Percentiles rank a stretch among this genome's conserved stretches.
Conservation (phyloP, 805 yeast species). For the Yamadazyma endophytica region DNA sequence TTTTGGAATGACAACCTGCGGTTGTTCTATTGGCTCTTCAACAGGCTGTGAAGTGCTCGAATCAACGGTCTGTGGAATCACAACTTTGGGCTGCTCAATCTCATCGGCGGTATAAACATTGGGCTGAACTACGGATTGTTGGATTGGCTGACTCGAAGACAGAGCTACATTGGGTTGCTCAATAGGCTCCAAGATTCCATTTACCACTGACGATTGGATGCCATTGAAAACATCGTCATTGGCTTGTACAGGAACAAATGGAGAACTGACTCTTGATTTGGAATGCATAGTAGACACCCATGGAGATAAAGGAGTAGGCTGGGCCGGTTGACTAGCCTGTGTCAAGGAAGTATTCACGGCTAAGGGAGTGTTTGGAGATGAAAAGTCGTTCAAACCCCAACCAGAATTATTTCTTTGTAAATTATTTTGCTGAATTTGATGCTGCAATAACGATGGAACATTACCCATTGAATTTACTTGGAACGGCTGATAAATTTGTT, state of each 20-base stretch:
- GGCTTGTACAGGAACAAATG: conserved; percentile 27
- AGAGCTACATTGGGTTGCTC: conserved; percentile 4
- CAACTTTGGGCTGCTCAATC: conserved; percentile 9
- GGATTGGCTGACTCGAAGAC: too few species aligned
- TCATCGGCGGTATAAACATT: background rate
- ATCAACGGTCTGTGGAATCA: background rate
- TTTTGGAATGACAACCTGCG: background rate
- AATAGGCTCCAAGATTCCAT: conserved; percentile 26
- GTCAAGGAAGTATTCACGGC: conserved; percentile 3
- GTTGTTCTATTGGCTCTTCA: conserved; percentile 1
- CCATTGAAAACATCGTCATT: conserved; percentile 32
- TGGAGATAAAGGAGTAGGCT: conserved; percentile 39
- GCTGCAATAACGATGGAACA: conserved; percentile 36
- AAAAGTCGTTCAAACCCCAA: conserved; percentile 33
- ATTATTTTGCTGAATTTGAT: conserved; percentile 25
- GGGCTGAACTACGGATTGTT: too few species aligned
- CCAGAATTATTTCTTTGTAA: conserved; percentile 32
- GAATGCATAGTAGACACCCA: conserved; percentile 33
- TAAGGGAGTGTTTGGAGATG: conserved; percentile 9
- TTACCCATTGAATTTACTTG: conserved; percentile 17
- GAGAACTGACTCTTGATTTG: conserved; percentile 36
- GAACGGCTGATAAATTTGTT: conserved; percentile 6
- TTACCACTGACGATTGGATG: conserved; percentile 37
- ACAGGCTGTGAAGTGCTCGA: conserved; percentile 3
- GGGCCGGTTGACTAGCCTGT: conserved; percentile 11